Base-by-base conservation (phyloP, 805 yeast genomes). In the Lipomyces spencermartinsiae region DNA sequence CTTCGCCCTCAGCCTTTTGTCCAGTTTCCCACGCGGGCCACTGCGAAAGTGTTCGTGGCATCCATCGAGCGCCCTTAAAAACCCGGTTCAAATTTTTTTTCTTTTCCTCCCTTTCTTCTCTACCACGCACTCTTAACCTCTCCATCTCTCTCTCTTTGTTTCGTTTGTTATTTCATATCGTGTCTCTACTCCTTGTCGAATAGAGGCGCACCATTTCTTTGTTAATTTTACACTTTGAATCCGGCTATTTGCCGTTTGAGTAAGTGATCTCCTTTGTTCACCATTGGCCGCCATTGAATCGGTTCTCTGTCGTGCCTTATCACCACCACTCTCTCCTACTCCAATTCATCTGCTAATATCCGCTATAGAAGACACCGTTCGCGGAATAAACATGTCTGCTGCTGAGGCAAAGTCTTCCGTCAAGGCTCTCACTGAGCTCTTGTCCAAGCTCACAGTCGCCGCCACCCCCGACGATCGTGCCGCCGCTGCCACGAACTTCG, bases 391-490 rank as follows among this genome's bases (percentile, higher is more conserved):
- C 29, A 43, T 55, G 31, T 57, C 70, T 67, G 71, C 71, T 61
- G 71, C 71, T 43, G 71, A 68, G 63, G 71, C 71, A 33, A 73
- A 75, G 69, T 75, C 76, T 69, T 76, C 83, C 67, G 75, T 79
- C 71, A 72, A 93, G 84, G 97, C 93, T 83, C 90, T 94, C 82
- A 85, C 89, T 81, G 97, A 95, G 85, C 90, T 95, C 80, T 92
- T 95, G 85, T 86, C 89, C 83, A 92, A 92, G 86, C 87, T 95
- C 79, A 83, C 94, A 80, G 92, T 95, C 81, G 97, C 98, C 78
- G 79, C 90, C 76, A 82, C 89, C 68, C 77, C 77, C 58, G 97
- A 92, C 78, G 89, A 88, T 80, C 88, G 93, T 81, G 88, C 87
- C 71, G 88, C 86, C 79, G 93, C 96, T 80, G 95, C 97, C 79